Percentiles rank a stretch among this genome's conserved stretches.
Evolutionary conservation across 2,329 filamentous ascomycete genomes (phyloP).

Genomic region (Ilyonectria mors-panacis): DNA sequence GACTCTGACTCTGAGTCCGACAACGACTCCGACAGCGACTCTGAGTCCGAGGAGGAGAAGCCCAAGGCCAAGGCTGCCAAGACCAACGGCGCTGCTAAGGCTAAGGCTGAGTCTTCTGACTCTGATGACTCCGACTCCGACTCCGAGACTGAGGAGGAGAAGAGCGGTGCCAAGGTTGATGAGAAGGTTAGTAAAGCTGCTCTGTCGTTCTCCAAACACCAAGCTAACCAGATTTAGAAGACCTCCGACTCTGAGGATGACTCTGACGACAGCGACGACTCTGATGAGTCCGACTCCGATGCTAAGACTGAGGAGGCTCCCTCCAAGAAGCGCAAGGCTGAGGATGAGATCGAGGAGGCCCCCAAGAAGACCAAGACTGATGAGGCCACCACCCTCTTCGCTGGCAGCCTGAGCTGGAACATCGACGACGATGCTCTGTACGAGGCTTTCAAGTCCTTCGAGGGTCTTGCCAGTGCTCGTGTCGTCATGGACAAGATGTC

Average conservation of each 20-base stretch:
- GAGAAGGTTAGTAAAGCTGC: constrained; percentile 45
- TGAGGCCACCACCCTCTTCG: constrained; percentile 78
- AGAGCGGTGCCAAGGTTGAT: constrained; percentile 52
- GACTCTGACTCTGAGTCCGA: constrained; percentile 54
- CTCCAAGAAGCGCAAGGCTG: constrained; percentile 65
- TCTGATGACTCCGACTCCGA: constrained; percentile 56
- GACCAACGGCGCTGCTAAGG: constrained; percentile 47
- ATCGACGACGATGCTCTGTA: constrained; percentile 87
- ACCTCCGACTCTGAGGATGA: constrained; percentile 53
- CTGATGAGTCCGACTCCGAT: constrained; percentile 54
- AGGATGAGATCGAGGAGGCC: constrained; percentile 64
- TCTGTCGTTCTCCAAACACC: background rate
- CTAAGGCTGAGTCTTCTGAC: constrained; percentile 51
- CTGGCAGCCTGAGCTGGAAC: constrained; percentile 92
- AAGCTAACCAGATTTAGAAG: constrained; percentile 33
- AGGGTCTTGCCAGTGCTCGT: constrained; percentile 79
- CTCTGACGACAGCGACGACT: constrained; percentile 51
- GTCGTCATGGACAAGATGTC: constrained; percentile 87
- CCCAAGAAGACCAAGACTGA: constrained; percentile 80
- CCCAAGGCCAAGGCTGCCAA: constrained; percentile 51
- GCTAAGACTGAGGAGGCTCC: constrained; percentile 57
- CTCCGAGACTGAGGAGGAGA: constrained; percentile 56
- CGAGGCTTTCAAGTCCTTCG: constrained; percentile 85
- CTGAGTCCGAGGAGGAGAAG: constrained; percentile 57
- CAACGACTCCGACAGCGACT: constrained; percentile 56